Conservation (phyloP, 352 stramenopile genomes). For the Phytophthora pinifolia region DNA sequence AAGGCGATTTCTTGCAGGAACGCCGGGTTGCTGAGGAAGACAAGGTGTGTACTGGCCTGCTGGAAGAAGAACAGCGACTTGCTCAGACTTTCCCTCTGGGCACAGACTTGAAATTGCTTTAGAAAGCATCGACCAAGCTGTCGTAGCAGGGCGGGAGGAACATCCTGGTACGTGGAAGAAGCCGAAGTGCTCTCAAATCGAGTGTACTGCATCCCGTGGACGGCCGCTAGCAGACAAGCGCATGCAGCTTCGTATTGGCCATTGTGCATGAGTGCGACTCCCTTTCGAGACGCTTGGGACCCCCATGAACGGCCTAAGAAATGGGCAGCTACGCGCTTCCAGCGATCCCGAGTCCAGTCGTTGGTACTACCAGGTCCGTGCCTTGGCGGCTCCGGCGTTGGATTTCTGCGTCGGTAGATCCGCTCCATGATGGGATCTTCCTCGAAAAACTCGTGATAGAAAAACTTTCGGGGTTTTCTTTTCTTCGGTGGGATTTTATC, state of each 20-base stretch:
- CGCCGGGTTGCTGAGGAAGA: constrained; percentile 45
- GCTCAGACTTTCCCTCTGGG: constrained; percentile 34
- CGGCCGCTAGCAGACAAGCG: constrained; percentile 27
- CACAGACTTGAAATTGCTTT: constrained; percentile 34
- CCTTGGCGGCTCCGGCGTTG: constrained; percentile 3
- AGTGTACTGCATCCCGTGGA: constrained; percentile 28
- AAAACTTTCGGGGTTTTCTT: constrained; percentile 51
- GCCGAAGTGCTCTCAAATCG: background rate
- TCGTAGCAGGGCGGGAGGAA: constrained; percentile 32
- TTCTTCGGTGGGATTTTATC: constrained; percentile 45
- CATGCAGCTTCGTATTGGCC: constrained; percentile 39
- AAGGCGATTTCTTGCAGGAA: constrained; percentile 67
- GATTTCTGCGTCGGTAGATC: constrained; percentile 19
- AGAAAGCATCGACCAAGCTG: constrained; percentile 50
- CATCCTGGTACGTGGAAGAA: constrained; percentile 14
- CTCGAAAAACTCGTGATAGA: constrained; percentile 78
- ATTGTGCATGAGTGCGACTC: constrained; percentile 46
- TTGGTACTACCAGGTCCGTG: constrained; percentile 28
- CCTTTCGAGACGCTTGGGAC: constrained; percentile 40
- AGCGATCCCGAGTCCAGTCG: constrained; percentile 40
- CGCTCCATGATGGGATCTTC: constrained; percentile 45
- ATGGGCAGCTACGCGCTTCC: constrained; percentile 42
- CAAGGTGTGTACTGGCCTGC: constrained; percentile 42
- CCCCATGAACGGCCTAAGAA: constrained; percentile 41
- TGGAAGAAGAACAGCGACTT: constrained; percentile 56